Conservation (phyloP, 2,329 filamentous ascomycete genomes). For the Tolypocladium cylindrosporum region DNA sequence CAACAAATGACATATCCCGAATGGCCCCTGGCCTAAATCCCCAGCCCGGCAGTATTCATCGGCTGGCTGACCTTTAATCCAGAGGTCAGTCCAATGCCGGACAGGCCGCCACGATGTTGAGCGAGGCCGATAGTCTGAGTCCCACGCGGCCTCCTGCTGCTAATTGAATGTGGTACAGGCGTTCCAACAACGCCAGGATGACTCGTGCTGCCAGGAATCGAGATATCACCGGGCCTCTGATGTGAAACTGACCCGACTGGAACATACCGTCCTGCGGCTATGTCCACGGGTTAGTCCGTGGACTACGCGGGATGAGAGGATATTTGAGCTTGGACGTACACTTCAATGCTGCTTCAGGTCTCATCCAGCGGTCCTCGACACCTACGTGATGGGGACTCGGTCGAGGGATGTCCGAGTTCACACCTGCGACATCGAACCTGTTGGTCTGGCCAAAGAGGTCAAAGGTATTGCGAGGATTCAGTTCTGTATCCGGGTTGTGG, state of each 20-base stretch:
- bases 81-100: slow-evolving; percentile 18
- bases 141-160: slow-evolving; percentile 3
- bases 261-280: not conserved
- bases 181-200: slow-evolving; percentile 4
- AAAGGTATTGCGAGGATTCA: not conserved
- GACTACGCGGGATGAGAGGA: not conserved
- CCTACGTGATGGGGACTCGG: not conserved
- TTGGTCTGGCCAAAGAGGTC: slow-evolving; percentile 7
- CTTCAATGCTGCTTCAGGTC: slow-evolving; percentile 1
- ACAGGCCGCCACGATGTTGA: slow-evolving; percentile 9
- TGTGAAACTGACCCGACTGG: slow-evolving; percentile 3
- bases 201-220: slow-evolving; percentile 1
- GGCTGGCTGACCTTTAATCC: slow-evolving; percentile 20
- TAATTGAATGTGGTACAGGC: slow-evolving; percentile 3
- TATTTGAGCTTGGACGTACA: not conserved
- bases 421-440: slow-evolving; percentile 9
- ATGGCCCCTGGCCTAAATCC: slow-evolving; percentile 5
- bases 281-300: not conserved
- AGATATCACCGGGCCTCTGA: slow-evolving; percentile 4
- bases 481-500: not conserved
- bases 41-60: slow-evolving; percentile 7
- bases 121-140: slow-evolving; percentile 9
- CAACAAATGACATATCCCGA: slow-evolving; percentile 1
- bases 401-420: slow-evolving; percentile 5
- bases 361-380: not conserved